These are phyloP conservation scores for Chamaecyparis obtusa DNA, from an alignment of 75 land plant genomes.

Conservation along the genomic window DNA sequence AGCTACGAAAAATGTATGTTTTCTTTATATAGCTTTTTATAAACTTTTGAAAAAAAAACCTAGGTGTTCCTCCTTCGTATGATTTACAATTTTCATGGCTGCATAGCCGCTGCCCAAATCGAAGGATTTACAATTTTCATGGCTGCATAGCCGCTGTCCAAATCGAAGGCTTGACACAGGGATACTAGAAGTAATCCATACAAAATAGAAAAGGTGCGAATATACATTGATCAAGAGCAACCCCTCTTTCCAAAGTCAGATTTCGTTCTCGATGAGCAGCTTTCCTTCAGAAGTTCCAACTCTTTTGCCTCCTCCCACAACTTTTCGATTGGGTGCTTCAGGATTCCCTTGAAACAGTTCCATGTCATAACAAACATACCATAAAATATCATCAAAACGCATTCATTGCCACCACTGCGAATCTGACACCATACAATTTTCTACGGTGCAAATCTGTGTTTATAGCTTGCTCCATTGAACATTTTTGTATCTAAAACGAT, in stretches of 20 bases:
- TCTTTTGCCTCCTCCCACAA: neutral
- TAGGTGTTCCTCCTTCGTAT: no score
- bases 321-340: neutral
- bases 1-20: no score
- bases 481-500: neutral
- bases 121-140: no score
- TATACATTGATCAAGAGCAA: neutral
- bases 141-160: no score
- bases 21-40: no score
- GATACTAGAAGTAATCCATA: neutral
- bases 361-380: neutral
- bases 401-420: neutral
- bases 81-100: no score
- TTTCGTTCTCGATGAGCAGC: neutral
- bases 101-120: no score
- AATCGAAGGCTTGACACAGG: neutral
- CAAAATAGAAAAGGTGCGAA: neutral
- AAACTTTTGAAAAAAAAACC: no score
- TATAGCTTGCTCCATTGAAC: neutral
- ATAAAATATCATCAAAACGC: neutral
- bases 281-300: neutral
- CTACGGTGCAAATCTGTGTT: neutral
- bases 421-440: neutral
- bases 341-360: neutral
- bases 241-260: neutral